Evolutionary conservation across 73 alveolate species (phyloP), one percentile per base, ranked within the genome.

Genomic region (Diophrys appendiculata): DNA sequence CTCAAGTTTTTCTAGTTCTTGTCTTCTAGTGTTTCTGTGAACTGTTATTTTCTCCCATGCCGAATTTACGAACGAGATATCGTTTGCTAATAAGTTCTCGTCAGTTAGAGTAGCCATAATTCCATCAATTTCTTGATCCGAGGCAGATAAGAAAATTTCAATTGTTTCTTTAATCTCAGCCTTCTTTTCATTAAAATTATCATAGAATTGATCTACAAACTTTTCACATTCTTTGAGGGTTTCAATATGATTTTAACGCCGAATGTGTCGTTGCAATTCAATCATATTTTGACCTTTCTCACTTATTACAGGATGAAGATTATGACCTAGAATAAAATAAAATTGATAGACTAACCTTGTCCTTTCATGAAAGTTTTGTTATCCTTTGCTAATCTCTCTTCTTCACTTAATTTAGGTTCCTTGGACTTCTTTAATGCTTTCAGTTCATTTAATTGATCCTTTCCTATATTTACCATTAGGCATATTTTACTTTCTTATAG

Each of bases 191-290:
- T 65, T 65, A 35, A 86, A 78, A 54, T 80, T 81, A 29, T 90
- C 94, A 75, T 77, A 80, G 74, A 90, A 82, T 60, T 86, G 82
- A 54, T 90, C 96, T 1, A 78, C 81, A 77, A 90, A 86, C 67
- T 60, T 74, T 65, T 90, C 94, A 33, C 91, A 86, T 52, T 90
- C 93, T 70, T 90, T 90, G 18, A 86, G 68, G n/a, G 88, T 71
- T 2, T 86, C 90, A 2, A 90, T 43, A 69, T 90, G 96, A 28
- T 93, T 80, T 55, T 73, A 80, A 14, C 96, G 34, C 69, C 96
- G 33, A n/a, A 76, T 52, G 35, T 90, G 93, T 52, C 89, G 72
- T 69, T 90, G 84, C 79, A 33, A 34, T 31, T 90, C 92, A 24
- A 90, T 78, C 96, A 90, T 90, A 53, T 55, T 64, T 43, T 76